Percentiles rank a stretch among this genome's conserved stretches.
Conservation (phyloP, 2,329 filamentous ascomycete genomes). For the Sporothrix dimorphospora region DNA sequence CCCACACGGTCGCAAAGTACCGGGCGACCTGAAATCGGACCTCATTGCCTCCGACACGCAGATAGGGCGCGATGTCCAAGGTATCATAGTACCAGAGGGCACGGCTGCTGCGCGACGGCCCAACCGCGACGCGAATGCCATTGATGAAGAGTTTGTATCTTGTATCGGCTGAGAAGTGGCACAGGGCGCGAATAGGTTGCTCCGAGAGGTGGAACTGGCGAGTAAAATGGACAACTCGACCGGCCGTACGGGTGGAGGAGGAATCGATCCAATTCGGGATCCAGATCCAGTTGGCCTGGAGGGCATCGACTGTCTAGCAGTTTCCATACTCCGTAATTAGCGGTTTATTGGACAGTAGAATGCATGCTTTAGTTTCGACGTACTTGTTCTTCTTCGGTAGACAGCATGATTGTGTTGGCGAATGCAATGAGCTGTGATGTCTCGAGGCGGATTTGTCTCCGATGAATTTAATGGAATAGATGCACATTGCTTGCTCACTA, state of each 20-base stretch:
- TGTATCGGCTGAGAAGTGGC: constrained; percentile 45
- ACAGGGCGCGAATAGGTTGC: neutral
- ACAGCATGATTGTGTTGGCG: neutral
- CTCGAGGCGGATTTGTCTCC: neutral
- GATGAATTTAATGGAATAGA: neutral
- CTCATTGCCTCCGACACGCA: constrained; percentile 38
- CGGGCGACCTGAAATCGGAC: constrained; percentile 38
- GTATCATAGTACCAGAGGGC: constrained; percentile 43
- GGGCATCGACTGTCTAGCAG: constrained; percentile 37
- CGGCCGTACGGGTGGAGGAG: constrained; percentile 38
- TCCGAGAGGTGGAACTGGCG: constrained; percentile 36
- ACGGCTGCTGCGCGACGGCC: constrained; percentile 43
- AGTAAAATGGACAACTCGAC: constrained; percentile 41
- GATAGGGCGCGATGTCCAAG: constrained; percentile 38
- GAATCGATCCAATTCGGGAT: constrained; percentile 42
- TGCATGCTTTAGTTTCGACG: neutral
- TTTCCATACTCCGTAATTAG: neutral
- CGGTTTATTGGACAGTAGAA: neutral
- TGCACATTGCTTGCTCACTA: neutral
- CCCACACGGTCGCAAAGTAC: constrained; percentile 36
- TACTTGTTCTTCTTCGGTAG: neutral
- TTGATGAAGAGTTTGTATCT: constrained; percentile 49
- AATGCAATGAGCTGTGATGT: neutral
- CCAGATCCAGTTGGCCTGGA: constrained; percentile 48
- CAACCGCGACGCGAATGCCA: constrained; percentile 42